A percentile compares a stretch with the other conserved stretches of the same genome.
Evolutionary conservation across 2,329 filamentous ascomycete genomes (phyloP).

Genomic region (Paracoccidioides brasiliensis): DNA sequence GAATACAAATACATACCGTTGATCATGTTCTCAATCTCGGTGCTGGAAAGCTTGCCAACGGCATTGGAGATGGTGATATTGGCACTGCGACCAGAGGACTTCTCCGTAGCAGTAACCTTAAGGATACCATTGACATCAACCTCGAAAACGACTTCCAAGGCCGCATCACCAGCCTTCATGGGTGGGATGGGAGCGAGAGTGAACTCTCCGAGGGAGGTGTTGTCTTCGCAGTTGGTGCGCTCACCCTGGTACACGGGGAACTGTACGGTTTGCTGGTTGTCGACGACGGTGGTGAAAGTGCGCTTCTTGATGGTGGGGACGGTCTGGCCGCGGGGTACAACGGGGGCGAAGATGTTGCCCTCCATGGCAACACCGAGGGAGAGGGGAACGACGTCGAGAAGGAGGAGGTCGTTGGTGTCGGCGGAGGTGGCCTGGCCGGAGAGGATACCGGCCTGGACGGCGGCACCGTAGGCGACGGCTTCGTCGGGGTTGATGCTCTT

Average conservation of each 20-base stretch:
- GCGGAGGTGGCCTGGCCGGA: constrained; percentile 95
- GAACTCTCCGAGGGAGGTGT: constrained; percentile 96
- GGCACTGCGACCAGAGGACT: constrained; percentile 91
- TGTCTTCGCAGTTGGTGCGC: constrained; percentile 95
- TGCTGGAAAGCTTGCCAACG: constrained; percentile 88
- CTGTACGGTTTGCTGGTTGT: constrained; percentile 65
- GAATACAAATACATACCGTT: constrained; percentile 42
- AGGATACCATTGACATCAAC: constrained; percentile 99
- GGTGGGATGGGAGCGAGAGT: constrained; percentile 76
- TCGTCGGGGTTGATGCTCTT: constrained; percentile 96
- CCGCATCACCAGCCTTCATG: constrained; percentile 88
- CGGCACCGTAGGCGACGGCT: constrained; percentile 96
- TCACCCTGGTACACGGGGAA: constrained; percentile 96
- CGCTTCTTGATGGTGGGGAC: constrained; percentile 72
- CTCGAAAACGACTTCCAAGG: constrained; percentile 96
- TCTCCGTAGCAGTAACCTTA: constrained; percentile 98
- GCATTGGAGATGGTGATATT: constrained; percentile 99
- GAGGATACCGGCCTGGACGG: constrained; percentile 96
- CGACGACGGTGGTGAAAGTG: constrained; percentile 66
- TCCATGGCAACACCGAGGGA: constrained; percentile 99
- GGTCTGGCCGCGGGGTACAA: constrained; percentile 67
- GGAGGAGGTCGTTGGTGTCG: constrained; percentile 85
- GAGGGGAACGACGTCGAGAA: constrained; percentile 91
- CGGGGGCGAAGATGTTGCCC: constrained; percentile 95
- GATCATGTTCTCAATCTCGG: constrained; percentile 97